A percentile compares a stretch with the other conserved stretches of the same genome.
These are phyloP conservation scores for Xerocomus spinulosus DNA, from an alignment of 768 basidiomycete genomes.

Conservation along the genomic window DNA sequence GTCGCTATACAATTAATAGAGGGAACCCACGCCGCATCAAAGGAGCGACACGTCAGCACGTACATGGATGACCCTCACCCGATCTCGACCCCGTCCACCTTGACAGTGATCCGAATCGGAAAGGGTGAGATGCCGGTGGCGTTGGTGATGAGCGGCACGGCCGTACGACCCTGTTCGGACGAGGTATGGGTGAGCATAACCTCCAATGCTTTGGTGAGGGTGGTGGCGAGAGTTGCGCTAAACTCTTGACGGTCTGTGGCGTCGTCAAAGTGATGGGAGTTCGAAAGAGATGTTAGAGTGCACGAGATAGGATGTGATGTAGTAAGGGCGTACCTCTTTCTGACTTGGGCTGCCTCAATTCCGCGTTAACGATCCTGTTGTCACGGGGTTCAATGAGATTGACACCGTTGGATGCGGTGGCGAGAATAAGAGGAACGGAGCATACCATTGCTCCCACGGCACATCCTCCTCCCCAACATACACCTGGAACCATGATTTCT, in stretches of 20 bases:
- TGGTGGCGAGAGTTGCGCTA: slow-evolving; percentile 51
- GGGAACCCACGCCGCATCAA: too few species aligned
- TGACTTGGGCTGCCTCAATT: slow-evolving; percentile 65
- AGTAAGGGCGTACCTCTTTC: slow-evolving; percentile 46
- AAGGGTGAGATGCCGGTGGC: slow-evolving; percentile 75
- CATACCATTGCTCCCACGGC: slow-evolving; percentile 83
- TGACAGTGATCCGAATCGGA: slow-evolving; percentile 66
- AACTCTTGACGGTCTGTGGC: slow-evolving; percentile 48
- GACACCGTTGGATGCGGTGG: not conserved
- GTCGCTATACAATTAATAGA: too few species aligned
- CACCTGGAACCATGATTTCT: slow-evolving; percentile 75
- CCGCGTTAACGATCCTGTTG: slow-evolving; percentile 74
- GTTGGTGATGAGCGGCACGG: slow-evolving; percentile 78
- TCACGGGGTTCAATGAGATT: not conserved
- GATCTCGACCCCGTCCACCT: slow-evolving; percentile 62
- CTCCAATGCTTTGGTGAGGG: slow-evolving; percentile 61
- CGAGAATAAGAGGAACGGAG: not conserved
- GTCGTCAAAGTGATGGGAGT: not conserved
- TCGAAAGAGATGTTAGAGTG: not conserved
- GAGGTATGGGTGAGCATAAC: slow-evolving; percentile 76
- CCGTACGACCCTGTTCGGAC: slow-evolving; percentile 68
- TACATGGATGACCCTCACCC: too few species aligned
- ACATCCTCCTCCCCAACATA: slow-evolving; percentile 76
- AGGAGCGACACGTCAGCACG: too few species aligned
- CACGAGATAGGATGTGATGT: not conserved